Conservation (phyloP, 2,329 filamentous ascomycete species). For the Lachnum nothofagi region DNA sequence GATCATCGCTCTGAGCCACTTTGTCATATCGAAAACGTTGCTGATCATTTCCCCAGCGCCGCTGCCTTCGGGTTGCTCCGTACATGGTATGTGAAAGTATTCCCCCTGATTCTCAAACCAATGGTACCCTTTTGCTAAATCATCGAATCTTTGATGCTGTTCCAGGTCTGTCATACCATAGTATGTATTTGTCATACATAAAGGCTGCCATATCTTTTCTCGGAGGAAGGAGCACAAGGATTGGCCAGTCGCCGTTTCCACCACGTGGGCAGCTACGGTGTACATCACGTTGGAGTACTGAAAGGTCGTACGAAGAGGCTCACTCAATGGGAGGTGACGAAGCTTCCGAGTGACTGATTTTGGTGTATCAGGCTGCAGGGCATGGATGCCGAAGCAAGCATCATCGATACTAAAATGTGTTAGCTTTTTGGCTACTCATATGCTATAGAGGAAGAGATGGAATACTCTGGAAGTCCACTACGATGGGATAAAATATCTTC, state of each 20-base stretch:
- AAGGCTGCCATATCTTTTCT: slow-evolving; percentile 40
- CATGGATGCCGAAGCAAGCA: background rate
- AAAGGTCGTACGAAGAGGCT: slow-evolving; percentile 41
- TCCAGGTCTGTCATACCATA: slow-evolving; percentile 33
- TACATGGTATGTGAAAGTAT: too few relatives aligned
- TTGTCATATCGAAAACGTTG: slow-evolving; percentile 46
- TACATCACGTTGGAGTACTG: slow-evolving; percentile 51
- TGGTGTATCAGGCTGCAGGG: background rate
- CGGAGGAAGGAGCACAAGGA: slow-evolving; percentile 39
- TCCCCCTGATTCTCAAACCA: too few relatives aligned
- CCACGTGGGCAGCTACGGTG: slow-evolving; percentile 39
- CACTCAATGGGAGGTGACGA: slow-evolving; percentile 41
- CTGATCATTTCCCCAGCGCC: slow-evolving; percentile 45
- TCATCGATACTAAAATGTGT: slow-evolving; percentile 40
- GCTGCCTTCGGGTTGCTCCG: background rate
- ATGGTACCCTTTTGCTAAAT: too few relatives aligned
- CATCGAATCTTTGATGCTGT: slow-evolving; percentile 19
- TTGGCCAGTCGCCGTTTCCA: slow-evolving; percentile 40
- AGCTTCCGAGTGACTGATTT: slow-evolving; percentile 33
- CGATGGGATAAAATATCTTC: slow-evolving; percentile 52
- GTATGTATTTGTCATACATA: slow-evolving; percentile 46
- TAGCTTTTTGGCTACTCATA: slow-evolving; percentile 39
- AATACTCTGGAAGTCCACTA: slow-evolving; percentile 45
- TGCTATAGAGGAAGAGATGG: slow-evolving; percentile 32
- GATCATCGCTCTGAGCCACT: slow-evolving; percentile 48